Evolutionary conservation across 1,139 yeast species (phyloP), one percentile per base, ranked within the genome.

Genomic region (Fermentozyma sake): DNA sequence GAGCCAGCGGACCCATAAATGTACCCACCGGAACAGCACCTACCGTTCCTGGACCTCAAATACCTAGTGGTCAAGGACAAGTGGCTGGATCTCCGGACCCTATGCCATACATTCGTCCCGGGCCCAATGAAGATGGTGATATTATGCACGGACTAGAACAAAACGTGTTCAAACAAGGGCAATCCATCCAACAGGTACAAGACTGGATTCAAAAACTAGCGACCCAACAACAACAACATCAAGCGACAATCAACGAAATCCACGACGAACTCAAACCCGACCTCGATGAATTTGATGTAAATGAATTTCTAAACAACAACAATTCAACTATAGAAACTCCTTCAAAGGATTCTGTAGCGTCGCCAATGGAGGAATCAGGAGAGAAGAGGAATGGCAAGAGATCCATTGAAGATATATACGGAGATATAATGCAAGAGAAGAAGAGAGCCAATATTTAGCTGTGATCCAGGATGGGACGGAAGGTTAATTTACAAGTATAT

Each of bases 101-200:
- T n/a, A n/a, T n/a, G n/a, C n/a, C n/a, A n/a, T 30, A 22, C 16
- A 20, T 37, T 4, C 33, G 39, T 6, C 23, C 22, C 10, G 35
- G 26, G 23, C 28, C 30, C 10, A 22, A 17, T 15, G 25, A 12
- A 4, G n/a, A n/a, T n/a, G 10, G 10, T 6, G 58, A 53, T 18
- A 28, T 48, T 9, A 52, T 65, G 34, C 45, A 41, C 25, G 65
- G 62, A 2, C 46, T 69, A 28, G 74, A 69, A 39, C 64, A 60
- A 20, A 72, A 61, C 33, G 54, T 74, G 7, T 51, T 52, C 31
- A 66, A 60, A 41, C 78, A 74, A 37, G 78, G 76, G 7, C 71
- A 68, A 35, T 67, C 77, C 3, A 63, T 75, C 29, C 73, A 64
- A 46, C 79, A 73, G 42, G 76, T 72, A 1, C 76, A 72, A 43